Evolutionary conservation across 2,329 filamentous ascomycete species (phyloP), one percentile per base, ranked within the genome.

Genomic region (Apiospora kogelbergensis): DNA sequence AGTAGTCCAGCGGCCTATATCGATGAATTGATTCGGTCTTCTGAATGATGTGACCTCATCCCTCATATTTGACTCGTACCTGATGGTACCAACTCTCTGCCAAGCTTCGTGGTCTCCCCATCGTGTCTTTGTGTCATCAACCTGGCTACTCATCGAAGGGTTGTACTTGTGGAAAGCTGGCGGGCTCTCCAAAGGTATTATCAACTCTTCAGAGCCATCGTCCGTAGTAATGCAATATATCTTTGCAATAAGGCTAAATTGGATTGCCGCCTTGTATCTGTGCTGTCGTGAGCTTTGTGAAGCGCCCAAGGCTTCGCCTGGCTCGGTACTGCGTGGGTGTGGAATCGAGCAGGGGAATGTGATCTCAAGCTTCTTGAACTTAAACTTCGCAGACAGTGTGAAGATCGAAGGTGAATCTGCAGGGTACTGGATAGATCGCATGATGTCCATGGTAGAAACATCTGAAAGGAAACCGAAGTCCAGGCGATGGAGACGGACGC

Each of bases 401-500:
- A 83, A 74, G 1, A 76, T 69, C 20, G 72, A 66, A 24, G 10
- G 40, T 24, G 6, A 1, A 7, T 69, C 60, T 9, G 45, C 63
- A 15, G 63, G 69, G 57, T 70, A 70, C 2, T 72, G 64, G 7
- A 82, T 72, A 3, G 82, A 84, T 67, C 85, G 85, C 84, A 93
- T 87, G 10, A 83, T 78, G 76, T 90, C 86, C 84, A 94, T 89
- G 0, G 82, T 81, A 2, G 79, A 81, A 5, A 86, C 84, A 1
- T 84, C 79, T 1, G 85, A 73, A 79, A 89, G 84, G 48, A 89
- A 81, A 0, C 93, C 92, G 72, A 94, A 91, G 22, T 89, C 84
- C 1, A 94, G 74, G 0, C 80, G 81, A 1, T 76, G 73, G 2
- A 86, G 81, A 1, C 77, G 74, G 1, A 89, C 71, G 20, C 75